These are phyloP conservation scores for Phylloporus arenicola DNA, from an alignment of 768 basidiomycete genomes.

Conservation along the genomic window DNA sequence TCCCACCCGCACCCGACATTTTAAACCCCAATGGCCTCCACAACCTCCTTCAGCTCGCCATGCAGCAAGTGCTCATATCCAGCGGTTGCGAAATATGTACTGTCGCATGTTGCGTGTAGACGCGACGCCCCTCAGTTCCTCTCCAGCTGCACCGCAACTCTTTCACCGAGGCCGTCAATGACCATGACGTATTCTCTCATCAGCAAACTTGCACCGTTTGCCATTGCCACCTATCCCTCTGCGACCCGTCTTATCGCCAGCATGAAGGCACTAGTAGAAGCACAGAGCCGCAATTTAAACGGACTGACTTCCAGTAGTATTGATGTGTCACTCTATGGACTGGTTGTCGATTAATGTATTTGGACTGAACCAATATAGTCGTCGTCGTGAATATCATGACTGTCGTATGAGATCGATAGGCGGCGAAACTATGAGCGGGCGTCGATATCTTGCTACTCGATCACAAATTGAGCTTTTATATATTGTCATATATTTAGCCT, in stretches of 20 bases:
- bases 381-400: no score
- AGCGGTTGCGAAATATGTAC: slow-evolving; percentile 51
- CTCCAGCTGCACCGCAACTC: slow-evolving; percentile 63
- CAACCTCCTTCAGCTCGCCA: slow-evolving; percentile 48
- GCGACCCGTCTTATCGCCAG: slow-evolving; percentile 54
- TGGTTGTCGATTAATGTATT: no score
- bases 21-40: slow-evolving; percentile 33
- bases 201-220: slow-evolving; percentile 64
- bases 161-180: slow-evolving; percentile 61
- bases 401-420: no score
- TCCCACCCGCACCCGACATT: slow-evolving; percentile 47
- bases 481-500: no score
- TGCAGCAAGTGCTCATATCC: slow-evolving; percentile 59
- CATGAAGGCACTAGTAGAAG: slow-evolving; percentile 50
- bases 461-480: no score
- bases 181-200: slow-evolving; percentile 48
- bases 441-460: no score
- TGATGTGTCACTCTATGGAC: no score
- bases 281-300: no score
- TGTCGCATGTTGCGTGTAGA: slow-evolving; percentile 12
- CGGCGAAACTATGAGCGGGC: no score
- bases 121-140: slow-evolving; percentile 39
- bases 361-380: no score
- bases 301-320: no score
- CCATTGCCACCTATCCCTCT: slow-evolving; percentile 61